phyloP scores from a whole-genome alignment of 169 alveolate genomes.

The Cryptosporidium sp. region DNA sequence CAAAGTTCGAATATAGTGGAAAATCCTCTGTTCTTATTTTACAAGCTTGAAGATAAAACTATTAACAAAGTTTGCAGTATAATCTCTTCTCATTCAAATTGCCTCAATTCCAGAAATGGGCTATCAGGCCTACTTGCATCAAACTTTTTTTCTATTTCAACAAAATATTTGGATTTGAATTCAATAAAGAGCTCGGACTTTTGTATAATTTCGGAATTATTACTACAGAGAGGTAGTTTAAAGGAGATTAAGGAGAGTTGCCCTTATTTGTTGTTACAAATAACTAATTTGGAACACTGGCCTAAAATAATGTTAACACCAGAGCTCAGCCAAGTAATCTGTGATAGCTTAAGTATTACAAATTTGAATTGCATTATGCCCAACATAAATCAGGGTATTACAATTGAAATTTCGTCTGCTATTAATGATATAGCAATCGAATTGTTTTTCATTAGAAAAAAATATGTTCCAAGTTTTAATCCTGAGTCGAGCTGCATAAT shows the following conservation, averaged over 20 bases:
- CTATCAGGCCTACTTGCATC: conserved; percentile 17
- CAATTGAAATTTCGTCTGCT: conserved; percentile 28
- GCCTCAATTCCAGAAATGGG: conserved; percentile 22
- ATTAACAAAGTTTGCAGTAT: conserved; percentile 21
- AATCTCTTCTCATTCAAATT: conserved; percentile 10
- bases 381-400: conserved; percentile 27
- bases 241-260: conserved; percentile 35
- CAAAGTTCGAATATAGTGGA: not conserved
- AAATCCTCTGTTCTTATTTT: conserved; percentile 26
- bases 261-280: conserved; percentile 42
- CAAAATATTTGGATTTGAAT: conserved; percentile 45
- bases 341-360: conserved; percentile 18
- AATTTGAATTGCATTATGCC: conserved; percentile 27
- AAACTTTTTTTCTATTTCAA: conserved; percentile 51
- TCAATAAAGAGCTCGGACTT: conserved; percentile 54
- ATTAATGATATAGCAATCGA: conserved; percentile 49
- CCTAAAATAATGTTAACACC: conserved; percentile 63
- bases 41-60: conserved; percentile 37
- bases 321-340: conserved; percentile 27
- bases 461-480: conserved; percentile 27
- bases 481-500: conserved; percentile 59
- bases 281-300: conserved; percentile 73
- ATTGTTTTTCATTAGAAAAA: conserved; percentile 42
- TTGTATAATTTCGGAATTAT: conserved; percentile 51
- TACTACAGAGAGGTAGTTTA: conserved; percentile 37